Evolutionary conservation across 2,329 filamentous ascomycete species (phyloP), one percentile per base, ranked within the genome.

Genomic region (Sordariomycetes sp.): DNA sequence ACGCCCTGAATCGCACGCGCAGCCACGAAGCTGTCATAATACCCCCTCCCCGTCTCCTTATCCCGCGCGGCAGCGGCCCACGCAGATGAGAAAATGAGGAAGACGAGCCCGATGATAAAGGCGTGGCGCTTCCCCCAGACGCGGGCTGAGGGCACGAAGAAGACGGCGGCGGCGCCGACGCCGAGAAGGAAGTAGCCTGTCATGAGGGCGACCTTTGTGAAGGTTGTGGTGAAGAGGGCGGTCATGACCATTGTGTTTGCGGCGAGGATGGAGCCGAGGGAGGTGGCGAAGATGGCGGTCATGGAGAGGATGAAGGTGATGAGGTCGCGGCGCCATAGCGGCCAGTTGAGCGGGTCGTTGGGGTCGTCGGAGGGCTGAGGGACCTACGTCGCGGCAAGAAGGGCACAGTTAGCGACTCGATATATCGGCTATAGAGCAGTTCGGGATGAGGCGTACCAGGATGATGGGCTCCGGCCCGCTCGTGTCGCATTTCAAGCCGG

Each of bases 71-170:
- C 81, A 34, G 89, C 89, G 25, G 82, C 90, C 91, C 91, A 96
- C 7, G 80, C 81, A 62, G 84, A 88, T 58, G 86, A 87, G 51
- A 79, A 74, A 50, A 95, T 79, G 64, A 95, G 77, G 59, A 95
- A 77, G 53, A 88, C 62, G 52, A 85, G 84, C 8, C 90, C 90
- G 2, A 95, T 64, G 28, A 96, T 71, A 68, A 95, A 96, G 17
- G 90, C 73, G 73, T 96, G 92, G 48, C 91, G 80, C 71, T 96
- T 96, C 45, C 92, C 92, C 88, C 89, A 96, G 61, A 96, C 86
- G 58, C 91, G 82, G 22, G 89, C 90, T 1, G 86, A 89, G 0
- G 92, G 89, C 2, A 96, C 90, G 70, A 91, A 91, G 62, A 96
- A 77, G 68, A 94, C 82, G 55, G 89, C 90, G 1, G 87, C 86